phyloP scores from a whole-genome alignment of 2,329 filamentous ascomycete species.

The Monosporascus ibericus region DNA sequence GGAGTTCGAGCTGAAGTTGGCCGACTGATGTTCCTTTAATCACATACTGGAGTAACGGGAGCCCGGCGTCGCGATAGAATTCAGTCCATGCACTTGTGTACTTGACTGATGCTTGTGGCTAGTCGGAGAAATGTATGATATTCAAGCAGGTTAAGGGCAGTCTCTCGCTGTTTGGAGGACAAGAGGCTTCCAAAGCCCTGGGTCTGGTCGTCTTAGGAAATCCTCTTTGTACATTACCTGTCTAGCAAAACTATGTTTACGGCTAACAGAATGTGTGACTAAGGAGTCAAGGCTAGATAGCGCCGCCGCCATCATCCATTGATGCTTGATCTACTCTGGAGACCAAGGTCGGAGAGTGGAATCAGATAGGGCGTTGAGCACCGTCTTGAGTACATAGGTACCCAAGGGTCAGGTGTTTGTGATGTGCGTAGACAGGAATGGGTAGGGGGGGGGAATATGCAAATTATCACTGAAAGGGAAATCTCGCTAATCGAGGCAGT shows the following conservation, averaged over 20 bases:
- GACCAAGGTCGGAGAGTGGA: too few species aligned
- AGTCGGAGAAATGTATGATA: neutral
- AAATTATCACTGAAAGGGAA: too few species aligned
- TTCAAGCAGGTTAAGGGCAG: neutral
- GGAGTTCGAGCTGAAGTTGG: constrained; percentile 49
- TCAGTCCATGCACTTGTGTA: neutral
- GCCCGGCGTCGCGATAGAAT: neutral
- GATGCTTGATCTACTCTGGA: too few species aligned
- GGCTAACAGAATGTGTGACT: neutral
- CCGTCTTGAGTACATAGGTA: too few species aligned
- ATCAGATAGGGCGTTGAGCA: too few species aligned
- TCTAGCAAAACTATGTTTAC: neutral
- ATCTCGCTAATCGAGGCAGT: too few species aligned
- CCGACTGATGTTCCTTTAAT: constrained; percentile 7
- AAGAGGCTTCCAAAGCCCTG: neutral
- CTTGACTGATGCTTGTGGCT: neutral
- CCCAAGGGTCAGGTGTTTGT: too few species aligned
- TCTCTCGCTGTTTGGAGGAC: neutral
- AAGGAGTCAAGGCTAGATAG: too few species aligned
- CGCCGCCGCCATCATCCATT: too few species aligned
- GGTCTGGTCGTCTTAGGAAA: neutral
- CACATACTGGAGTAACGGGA: neutral
- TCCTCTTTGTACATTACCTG: neutral
- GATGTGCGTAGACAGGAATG: too few species aligned
- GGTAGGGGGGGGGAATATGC: too few species aligned